Base-by-base conservation (phyloP, 768 basidiomycete genomes). In the Hypholoma sublateritium region DNA sequence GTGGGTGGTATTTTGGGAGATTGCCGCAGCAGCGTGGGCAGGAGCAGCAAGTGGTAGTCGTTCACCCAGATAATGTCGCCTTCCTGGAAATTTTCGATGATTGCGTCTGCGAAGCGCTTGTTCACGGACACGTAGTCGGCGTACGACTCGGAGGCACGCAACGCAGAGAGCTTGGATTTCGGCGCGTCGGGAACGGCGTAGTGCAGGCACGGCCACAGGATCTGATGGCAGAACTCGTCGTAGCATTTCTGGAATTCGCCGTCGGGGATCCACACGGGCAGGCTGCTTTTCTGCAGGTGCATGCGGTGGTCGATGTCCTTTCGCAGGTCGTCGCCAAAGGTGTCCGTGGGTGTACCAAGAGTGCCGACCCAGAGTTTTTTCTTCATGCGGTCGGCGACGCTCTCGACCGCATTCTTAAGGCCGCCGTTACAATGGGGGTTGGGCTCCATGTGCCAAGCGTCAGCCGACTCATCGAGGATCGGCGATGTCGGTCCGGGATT, bases 21-120 rank as follows among this genome's bases (percentile, higher is more conserved):
- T 60, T 85, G 79, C 49, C 95, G 87, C 25, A 98, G 82, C 73
- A 98, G 86, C 42, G 82, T 80, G 1, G 96, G 96, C 8, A 97
- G 84, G 48, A 98, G 87, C 79, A 97, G 89, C 47, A 98, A 86
- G 67, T 99, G 96, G 72, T 98, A 99, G 75, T 98, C 96, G 72
- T 99, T 94, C 3, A 92, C 80, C 88, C 88, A 91, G 63, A 91
- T 85, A 66, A 98, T 85, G 70, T 99, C 96, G 48, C 96, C 96
- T 21, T 93, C 90, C 61, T 84, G 80, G 72, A 93, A 94, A 44
- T 85, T 80, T 6, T 83, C 80, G 46, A 89, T 84, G 69, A 98
- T 95, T 42, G 82, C 80, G 45, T 91, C 84, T 0, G 95, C 95
- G 66, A 97, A 98, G 44, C 89, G 86, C 68, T 89, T 80, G 76